Percentiles rank a stretch among this genome's conserved stretches.
Conservation (phyloP, 2,329 filamentous ascomycete species). For the Cytospora piceae region DNA sequence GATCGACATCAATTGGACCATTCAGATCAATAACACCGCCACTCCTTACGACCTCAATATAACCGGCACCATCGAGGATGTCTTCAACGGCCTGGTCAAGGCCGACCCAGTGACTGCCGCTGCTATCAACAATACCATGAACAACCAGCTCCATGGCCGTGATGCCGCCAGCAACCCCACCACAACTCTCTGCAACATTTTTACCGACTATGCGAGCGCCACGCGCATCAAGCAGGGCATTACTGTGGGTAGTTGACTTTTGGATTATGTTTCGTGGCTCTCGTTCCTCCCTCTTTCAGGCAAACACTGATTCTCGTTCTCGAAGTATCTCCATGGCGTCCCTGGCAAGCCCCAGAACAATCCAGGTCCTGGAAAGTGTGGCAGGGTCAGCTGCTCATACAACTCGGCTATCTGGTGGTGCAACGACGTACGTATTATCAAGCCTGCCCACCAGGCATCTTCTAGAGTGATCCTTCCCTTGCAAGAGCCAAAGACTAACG, state of each 20-base stretch:
- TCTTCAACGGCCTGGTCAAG: background rate
- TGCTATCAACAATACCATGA: slow-evolving; percentile 24
- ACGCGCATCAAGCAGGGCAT: slow-evolving; percentile 26
- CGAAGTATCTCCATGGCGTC: slow-evolving; percentile 27
- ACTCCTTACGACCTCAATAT: slow-evolving; percentile 11
- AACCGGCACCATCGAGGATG: slow-evolving; percentile 6
- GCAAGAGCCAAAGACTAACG: background rate
- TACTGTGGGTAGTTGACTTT: background rate
- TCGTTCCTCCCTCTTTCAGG: no score
- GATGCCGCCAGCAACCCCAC: background rate
- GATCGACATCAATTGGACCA: slow-evolving; percentile 2
- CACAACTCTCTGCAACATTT: slow-evolving; percentile 31
- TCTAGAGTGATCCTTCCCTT: background rate
- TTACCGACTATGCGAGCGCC: background rate
- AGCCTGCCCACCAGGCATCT: background rate
- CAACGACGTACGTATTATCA: slow-evolving; percentile 32
- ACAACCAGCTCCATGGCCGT: background rate
- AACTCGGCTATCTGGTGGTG: slow-evolving; percentile 35
- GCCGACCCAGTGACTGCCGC: slow-evolving; percentile 5
- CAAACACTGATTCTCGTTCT: no score
- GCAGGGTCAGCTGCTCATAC: slow-evolving; percentile 33
- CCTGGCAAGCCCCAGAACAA: slow-evolving; percentile 27
- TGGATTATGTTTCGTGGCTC: no score
- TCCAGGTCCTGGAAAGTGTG: slow-evolving; percentile 31
- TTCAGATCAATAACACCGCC: slow-evolving; percentile 13